Conservation (phyloP, 2,329 filamentous ascomycete species). For the Venturia aucupariae region DNA sequence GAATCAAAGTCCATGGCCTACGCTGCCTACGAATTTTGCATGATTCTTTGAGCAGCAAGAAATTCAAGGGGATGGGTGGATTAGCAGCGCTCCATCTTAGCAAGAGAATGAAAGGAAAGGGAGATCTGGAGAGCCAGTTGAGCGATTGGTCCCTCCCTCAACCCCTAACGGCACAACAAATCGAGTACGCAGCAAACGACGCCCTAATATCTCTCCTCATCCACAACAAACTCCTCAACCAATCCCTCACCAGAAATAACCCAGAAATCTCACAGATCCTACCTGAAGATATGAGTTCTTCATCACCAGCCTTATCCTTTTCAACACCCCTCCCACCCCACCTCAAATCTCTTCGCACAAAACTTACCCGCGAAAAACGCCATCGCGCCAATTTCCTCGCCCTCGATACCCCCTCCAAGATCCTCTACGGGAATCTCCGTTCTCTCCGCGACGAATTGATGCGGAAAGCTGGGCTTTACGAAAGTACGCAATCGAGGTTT, state of each 20-base stretch:
- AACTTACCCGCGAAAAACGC: too few species aligned
- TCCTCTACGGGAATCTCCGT: too few species aligned
- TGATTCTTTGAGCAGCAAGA: background rate
- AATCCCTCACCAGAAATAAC: too few species aligned
- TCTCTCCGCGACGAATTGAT: too few species aligned
- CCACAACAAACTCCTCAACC: background rate
- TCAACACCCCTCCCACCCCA: too few species aligned
- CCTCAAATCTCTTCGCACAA: too few species aligned
- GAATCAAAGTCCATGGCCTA: background rate
- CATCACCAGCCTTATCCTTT: background rate
- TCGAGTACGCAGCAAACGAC: conserved; percentile 6
- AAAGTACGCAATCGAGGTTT: too few species aligned
- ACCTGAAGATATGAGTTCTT: background rate
- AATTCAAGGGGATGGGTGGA: background rate
- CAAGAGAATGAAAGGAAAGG: background rate
- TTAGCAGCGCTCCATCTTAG: background rate
- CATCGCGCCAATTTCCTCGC: too few species aligned
- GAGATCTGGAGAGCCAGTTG: background rate
- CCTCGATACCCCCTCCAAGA: too few species aligned
- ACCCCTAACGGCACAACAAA: background rate
- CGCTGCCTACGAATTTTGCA: background rate
- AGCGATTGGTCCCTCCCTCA: background rate
- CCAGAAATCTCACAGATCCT: too few species aligned
- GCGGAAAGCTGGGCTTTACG: too few species aligned
- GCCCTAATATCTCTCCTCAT: background rate